phyloP scores from a whole-genome alignment of 148 eudicot species.

The Tetragonia tetragonoides region DNA sequence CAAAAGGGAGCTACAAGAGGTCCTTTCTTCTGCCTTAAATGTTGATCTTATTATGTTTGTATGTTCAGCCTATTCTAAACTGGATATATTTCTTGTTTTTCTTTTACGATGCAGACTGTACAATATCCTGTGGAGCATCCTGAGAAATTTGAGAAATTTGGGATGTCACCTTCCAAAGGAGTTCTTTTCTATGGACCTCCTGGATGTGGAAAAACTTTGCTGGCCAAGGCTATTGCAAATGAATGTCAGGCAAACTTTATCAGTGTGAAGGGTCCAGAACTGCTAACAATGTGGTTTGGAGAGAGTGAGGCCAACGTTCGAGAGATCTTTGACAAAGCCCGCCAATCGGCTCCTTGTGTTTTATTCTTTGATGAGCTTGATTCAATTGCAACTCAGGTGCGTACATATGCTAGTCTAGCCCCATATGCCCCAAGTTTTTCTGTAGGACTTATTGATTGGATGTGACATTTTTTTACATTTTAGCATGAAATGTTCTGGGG shows the following conservation, averaged over 20 bases:
- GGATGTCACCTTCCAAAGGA: constrained; percentile 95
- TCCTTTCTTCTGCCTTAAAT: constrained; percentile 8
- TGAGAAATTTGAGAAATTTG: constrained; percentile 90
- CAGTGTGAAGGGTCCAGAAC: constrained; percentile 80
- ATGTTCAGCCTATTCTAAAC: not conserved
- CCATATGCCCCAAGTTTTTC: not conserved
- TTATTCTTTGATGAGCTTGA: constrained; percentile 87
- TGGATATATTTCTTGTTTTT: not conserved
- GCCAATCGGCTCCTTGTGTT: constrained; percentile 85
- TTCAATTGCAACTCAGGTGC: constrained; percentile 90
- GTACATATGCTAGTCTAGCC: constrained; percentile 8
- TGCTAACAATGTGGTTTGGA: constrained; percentile 95
- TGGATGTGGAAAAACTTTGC: constrained; percentile 85
- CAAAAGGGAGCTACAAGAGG: constrained; percentile 94
- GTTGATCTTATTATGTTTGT: not conserved
- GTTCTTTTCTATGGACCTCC: constrained; percentile 95
- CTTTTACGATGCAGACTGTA: constrained; percentile 54
- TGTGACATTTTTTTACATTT: not conserved
- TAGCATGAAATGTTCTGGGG: not conserved
- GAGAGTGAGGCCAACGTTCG: constrained; percentile 93
- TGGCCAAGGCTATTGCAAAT: constrained; percentile 93
- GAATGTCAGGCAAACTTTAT: constrained; percentile 92
- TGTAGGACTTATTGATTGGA: not conserved
- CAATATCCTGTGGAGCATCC: constrained; percentile 98
- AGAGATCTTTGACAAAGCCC: constrained; percentile 86